A percentile compares a stretch with the other conserved stretches of the same genome.
phyloP scores from a whole-genome alignment of 1,139 yeast genomes.

The Scheffersomyces illinoinensis region DNA sequence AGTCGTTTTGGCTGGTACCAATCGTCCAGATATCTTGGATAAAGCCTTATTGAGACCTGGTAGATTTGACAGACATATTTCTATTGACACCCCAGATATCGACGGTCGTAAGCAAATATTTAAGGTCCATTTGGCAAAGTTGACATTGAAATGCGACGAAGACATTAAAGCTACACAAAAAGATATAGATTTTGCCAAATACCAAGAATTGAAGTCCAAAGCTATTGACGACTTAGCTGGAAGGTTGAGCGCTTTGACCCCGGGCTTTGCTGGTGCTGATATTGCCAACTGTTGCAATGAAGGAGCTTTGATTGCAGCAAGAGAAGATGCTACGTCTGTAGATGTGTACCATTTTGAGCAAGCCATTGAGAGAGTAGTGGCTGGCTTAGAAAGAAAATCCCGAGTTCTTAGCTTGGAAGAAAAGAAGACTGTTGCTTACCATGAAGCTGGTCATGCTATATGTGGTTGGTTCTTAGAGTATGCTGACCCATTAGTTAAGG shows the following conservation, averaged over 20 bases:
- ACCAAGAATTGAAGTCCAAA: constrained; percentile 46
- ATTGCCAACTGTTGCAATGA: constrained; percentile 83
- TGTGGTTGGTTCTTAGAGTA: constrained; percentile 74
- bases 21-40: constrained; percentile 77
- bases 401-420: constrained; percentile 69
- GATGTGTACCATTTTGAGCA: constrained; percentile 67
- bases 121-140: constrained; percentile 64
- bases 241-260: constrained; percentile 74
- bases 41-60: constrained; percentile 81
- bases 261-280: constrained; percentile 86
- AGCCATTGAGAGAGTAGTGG: constrained; percentile 81
- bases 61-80: constrained; percentile 76
- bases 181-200: constrained; percentile 47
- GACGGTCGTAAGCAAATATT: constrained; percentile 78
- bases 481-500: constrained; percentile 78
- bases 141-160: constrained; percentile 43
- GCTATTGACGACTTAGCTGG: constrained; percentile 67
- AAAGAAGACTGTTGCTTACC: constrained; percentile 75
- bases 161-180: constrained; percentile 41
- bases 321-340: constrained; percentile 59
- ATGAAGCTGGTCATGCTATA: constrained; percentile 83
- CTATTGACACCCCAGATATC: constrained; percentile 73
- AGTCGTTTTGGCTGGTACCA: constrained; percentile 81
- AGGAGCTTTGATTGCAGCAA: constrained; percentile 80
- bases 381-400: constrained; percentile 75